phyloP scores from a whole-genome alignment of 2,329 filamentous ascomycete genomes.

The Claviceps sp. region DNA sequence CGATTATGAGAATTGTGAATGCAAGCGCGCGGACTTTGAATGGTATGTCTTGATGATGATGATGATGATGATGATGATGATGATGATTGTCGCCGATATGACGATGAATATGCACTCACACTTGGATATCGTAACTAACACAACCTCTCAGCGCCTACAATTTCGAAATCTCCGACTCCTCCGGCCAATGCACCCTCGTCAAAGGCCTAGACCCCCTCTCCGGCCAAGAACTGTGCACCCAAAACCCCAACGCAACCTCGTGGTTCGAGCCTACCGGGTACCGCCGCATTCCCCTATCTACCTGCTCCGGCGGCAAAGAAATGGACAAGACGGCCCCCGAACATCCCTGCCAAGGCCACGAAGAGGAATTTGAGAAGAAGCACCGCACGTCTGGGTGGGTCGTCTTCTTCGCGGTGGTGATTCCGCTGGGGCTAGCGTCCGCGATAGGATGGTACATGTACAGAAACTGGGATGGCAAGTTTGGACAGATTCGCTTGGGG shows the following conservation, averaged over 20 bases:
- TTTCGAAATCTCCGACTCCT: constrained; percentile 60
- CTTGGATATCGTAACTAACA: neutral
- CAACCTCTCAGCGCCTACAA: constrained; percentile 64
- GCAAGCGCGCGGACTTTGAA: constrained; percentile 77
- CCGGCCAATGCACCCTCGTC: constrained; percentile 67
- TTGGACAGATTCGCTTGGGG: constrained; percentile 82
- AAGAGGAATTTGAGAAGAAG: constrained; percentile 65
- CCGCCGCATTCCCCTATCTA: constrained; percentile 78
- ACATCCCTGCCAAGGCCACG: constrained; percentile 58
- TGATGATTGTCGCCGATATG: too few relatives aligned
- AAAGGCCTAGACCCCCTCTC: constrained; percentile 51
- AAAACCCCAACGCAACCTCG: constrained; percentile 55
- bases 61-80: neutral
- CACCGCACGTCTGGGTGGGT: constrained; percentile 56
- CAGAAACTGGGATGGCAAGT: constrained; percentile 74
- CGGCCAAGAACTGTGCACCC: constrained; percentile 35
- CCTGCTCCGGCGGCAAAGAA: constrained; percentile 64
- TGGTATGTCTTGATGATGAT: constrained; percentile 41
- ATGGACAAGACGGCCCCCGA: constrained; percentile 50
- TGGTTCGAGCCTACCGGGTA: constrained; percentile 83
- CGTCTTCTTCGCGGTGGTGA: constrained; percentile 73
- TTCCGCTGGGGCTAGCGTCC: constrained; percentile 59
- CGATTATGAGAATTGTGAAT: constrained; percentile 66
- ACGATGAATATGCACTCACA: too few relatives aligned
- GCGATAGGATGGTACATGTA: constrained; percentile 75